Evolutionary conservation across 805 yeast species (phyloP).

Genomic region (Saccharomycopsis fermentans): DNA sequence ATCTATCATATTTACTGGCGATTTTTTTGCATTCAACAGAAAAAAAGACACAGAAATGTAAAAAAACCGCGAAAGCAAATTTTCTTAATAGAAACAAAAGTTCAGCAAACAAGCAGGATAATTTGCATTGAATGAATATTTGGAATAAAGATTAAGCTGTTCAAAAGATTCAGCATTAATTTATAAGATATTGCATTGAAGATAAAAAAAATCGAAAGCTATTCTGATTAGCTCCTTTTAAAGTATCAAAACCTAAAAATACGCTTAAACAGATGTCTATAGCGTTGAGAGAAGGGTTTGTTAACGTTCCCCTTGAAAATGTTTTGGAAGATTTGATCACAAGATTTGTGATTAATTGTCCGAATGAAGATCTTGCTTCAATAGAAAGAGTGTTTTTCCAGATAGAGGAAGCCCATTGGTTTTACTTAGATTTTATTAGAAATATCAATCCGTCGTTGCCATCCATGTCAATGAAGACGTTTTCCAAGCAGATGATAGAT

Average conservation of each 20-base stretch:
- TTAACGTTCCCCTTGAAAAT: conserved; percentile 56
- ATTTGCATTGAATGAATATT: too few relatives aligned
- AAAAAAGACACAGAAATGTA: not conserved
- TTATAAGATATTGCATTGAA: too few relatives aligned
- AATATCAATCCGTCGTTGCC: conserved; percentile 69
- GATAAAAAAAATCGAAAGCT: not conserved
- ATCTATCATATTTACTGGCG: too few relatives aligned
- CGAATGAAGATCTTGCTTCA: conserved; percentile 79
- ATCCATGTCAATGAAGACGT: conserved; percentile 61
- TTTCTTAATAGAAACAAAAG: not conserved
- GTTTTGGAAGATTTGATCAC: conserved; percentile 80
- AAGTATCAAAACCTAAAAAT: not conserved
- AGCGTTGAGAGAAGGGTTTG: conserved; percentile 45
- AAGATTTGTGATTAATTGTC: conserved; percentile 84
- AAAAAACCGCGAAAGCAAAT: not conserved
- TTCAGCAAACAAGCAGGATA: not conserved
- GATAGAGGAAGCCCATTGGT: conserved; percentile 98
- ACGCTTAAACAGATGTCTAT: conserved; percentile 39
- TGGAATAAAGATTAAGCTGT: too few relatives aligned
- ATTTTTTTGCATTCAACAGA: not conserved
- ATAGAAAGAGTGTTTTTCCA: conserved; percentile 77
- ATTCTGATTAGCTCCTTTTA: not conserved
- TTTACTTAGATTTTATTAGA: conserved; percentile 75
- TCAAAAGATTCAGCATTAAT: too few relatives aligned
- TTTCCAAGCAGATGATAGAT: conserved; percentile 57